Evolutionary conservation across 768 basidiomycete species (phyloP), one percentile per base, ranked within the genome.

Genomic region (Pholiota conissans): DNA sequence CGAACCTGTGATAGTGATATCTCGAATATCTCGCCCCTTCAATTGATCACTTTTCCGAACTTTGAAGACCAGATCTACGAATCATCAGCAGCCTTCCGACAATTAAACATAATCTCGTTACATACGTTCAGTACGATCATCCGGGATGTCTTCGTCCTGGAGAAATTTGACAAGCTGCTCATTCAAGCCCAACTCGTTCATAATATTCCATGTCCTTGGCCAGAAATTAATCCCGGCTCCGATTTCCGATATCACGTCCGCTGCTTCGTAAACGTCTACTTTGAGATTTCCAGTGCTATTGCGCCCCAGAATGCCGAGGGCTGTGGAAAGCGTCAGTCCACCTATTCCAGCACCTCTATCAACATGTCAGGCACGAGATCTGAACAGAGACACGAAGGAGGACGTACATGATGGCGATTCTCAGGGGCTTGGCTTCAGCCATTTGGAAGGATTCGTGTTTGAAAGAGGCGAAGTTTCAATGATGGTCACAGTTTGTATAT

Each of bases 151-250:
- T 30, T 68, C 61, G 2, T 63, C 26, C n/a, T 51, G 52, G 10
- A 69, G 57, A n/a, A 68, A 46, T 14, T 62, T 40, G 6, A 54
- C 26, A 2, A 71, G 57, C 1, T 48, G 18, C 49, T 63, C 47
- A 7, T 74, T 70, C 6, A 82, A 52, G 1, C 75, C 79, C 32
- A 81, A 62, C 3, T 68, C 62, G 29, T 73, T 66, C 62, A 81
- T 58, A 5, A 77, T 69, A 11, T 71, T 72, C 75, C 75, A 75
- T 10, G 69, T 66, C 26, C 77, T 72, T 32, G 69, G 72, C 72
- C 73, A 80, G 5, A 79, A 60, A 2, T 66, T 69, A 40, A 82
- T 74, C 0, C 79, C 80, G 20, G 79, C 79, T 7, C 80, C 80
- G 40, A 77, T 67, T 42, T 78, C 76, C 2, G 72, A 70, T 30